Evolutionary conservation across 2,329 filamentous ascomycete genomes (phyloP), one percentile per base, ranked within the genome.

Genomic region (Ilyonectria mors-panacis): DNA sequence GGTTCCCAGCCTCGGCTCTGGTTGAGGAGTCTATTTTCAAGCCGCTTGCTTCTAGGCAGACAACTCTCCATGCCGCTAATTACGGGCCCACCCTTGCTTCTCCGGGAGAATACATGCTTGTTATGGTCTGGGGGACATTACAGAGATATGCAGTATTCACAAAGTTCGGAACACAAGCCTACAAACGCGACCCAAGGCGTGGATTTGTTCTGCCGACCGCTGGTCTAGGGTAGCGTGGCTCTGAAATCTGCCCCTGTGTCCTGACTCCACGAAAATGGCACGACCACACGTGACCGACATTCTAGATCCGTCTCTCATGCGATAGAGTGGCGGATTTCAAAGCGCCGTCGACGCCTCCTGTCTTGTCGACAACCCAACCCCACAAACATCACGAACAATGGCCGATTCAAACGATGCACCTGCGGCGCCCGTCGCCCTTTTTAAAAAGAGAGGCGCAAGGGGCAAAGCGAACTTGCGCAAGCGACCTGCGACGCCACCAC

Each of bases 391-490:
- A 56, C 50, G 10, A 53, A 71, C 51, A 23, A 74, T 75, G 71
- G 65, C 69, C 23, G 73, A 75, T 26, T 64, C 70, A 47, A 65
- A 26, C 3, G 66, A 62, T 47, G 71, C 70, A 30, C 74, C 79
- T 33, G 79, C 82, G 30, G 83, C 82, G 2, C 87, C 89, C 0
- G 85, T 91, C 13, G 88, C 92, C 15, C 81, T 93, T 58, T 98
- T 98, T 88, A 98, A 97, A 81, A 97, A 96, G 81, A 90, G 95
- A 78, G 87, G 89, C 71, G 88, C 88, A 76, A 97, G 94, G 78
- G 88, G 87, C 69, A 95, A 93, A 77, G 87, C 91, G 56, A 94
- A 91, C 76, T 85, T 95, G 61, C 90, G 95, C 77, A 97, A 97
- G 84, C 90, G 93, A 71, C 89, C 93, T 21, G 89, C 92, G 30